Conservation (phyloP, 805 yeast species). For the Wickerhamomyces hampshirensis region DNA sequence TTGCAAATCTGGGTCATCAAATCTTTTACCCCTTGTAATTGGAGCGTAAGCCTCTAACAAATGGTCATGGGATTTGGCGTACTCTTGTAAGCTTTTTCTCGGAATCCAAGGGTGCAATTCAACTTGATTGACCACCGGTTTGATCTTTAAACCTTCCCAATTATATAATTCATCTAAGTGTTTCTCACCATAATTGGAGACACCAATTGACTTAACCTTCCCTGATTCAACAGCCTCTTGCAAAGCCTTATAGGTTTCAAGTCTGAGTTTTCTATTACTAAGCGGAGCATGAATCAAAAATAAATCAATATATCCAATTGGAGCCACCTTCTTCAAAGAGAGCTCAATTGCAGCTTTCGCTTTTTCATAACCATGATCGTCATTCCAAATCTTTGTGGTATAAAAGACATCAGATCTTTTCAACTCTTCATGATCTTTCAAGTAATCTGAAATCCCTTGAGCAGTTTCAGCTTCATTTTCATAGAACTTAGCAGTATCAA, state of each 20-base stretch:
- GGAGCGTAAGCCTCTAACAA: conserved; percentile 22
- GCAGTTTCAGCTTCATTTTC: conserved; percentile 19
- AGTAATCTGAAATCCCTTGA: conserved; percentile 18
- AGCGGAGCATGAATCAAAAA: conserved; percentile 64
- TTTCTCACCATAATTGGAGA: conserved; percentile 65
- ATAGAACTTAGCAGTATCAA: conserved; percentile 20
- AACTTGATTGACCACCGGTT: conserved; percentile 75
- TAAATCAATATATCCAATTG: conserved; percentile 61
- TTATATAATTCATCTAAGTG: conserved; percentile 59
- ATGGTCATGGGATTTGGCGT: conserved; percentile 17
- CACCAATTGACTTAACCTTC: conserved; percentile 63
- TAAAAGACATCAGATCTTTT: conserved; percentile 21
- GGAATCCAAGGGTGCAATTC: conserved; percentile 25
- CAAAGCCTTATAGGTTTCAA: conserved; percentile 67
- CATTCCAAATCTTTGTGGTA: conserved; percentile 19
- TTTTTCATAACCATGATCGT: conserved; percentile 7
- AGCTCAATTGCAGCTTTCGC: conserved; percentile 38
- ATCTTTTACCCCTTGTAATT: conserved; percentile 19
- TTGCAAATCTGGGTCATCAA: conserved; percentile 19
- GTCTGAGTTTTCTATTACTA: conserved; percentile 40
- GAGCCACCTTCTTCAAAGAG: conserved; percentile 44
- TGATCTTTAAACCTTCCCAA: conserved; percentile 49
- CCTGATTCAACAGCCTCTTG: conserved; percentile 67
- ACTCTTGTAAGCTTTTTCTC: conserved; percentile 20
- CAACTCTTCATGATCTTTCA: conserved; percentile 16